Percentiles rank a stretch among this genome's conserved stretches.
These are phyloP conservation scores for Combretum micranthum DNA, from an alignment of 345 rosid genomes.

Conservation along the genomic window DNA sequence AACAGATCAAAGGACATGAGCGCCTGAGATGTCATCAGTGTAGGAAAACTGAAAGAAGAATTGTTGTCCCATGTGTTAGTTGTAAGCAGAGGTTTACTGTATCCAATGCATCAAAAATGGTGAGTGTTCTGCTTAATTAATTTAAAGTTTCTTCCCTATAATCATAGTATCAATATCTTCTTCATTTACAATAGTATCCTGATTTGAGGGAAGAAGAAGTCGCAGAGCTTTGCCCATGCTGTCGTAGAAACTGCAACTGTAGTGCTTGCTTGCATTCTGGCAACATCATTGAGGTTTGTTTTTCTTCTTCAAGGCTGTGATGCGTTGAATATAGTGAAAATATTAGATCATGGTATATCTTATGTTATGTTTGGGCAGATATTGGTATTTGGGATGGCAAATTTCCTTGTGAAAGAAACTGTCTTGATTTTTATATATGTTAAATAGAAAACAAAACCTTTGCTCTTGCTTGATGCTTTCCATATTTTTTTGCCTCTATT, in stretches of 20 bases:
- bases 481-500: too few relatives aligned
- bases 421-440: too few relatives aligned
- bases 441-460: too few relatives aligned
- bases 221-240: slow-evolving; percentile 59
- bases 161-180: neutral
- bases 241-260: slow-evolving; percentile 79
- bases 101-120: slow-evolving; percentile 61
- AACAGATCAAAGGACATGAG: too few relatives aligned
- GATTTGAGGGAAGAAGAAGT: slow-evolving; percentile 42
- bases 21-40: slow-evolving; percentile 69
- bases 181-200: slow-evolving; percentile 50
- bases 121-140: slow-evolving; percentile 16
- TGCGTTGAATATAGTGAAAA: neutral
- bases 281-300: slow-evolving; percentile 52
- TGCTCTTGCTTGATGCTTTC: too few relatives aligned
- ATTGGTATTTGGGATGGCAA: too few relatives aligned
- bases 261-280: slow-evolving; percentile 58
- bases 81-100: slow-evolving; percentile 47
- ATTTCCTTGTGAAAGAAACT: too few relatives aligned
- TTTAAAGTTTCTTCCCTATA: neutral
- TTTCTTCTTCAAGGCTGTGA: neutral
- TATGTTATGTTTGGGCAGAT: neutral
- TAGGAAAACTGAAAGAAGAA: slow-evolving; percentile 40
- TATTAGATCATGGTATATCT: slow-evolving; percentile 4
- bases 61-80: slow-evolving; percentile 42